Base-by-base conservation (phyloP, 2,329 filamentous ascomycete species). In the Sphaerulina populicola region DNA sequence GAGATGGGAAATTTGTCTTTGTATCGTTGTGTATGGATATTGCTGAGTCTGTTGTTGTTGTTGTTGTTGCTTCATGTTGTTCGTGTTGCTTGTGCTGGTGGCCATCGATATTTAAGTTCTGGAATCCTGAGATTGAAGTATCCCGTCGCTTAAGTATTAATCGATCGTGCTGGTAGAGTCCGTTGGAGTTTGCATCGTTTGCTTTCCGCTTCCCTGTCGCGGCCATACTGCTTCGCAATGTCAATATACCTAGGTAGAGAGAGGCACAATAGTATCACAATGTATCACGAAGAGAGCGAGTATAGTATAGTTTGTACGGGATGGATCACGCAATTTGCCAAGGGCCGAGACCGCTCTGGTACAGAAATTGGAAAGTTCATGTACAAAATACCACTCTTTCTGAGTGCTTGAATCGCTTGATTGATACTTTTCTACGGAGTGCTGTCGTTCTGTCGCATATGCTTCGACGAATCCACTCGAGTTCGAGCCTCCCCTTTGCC, bases 101-200 rank as follows among this genome's bases (percentile, higher is more conserved):
- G 37, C 29, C 23, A 35, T 42, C 8, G 23, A 30, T 37, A 23
- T 37, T 41, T 21, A 27, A 14, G 8, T 33, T 41, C 14, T 48
- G 36, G 27, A 40, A n/a, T 41, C 39, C 36, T 15, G 45, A 35
- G 6, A 37, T 37, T 14, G 45, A 33, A 8, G 45, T 48, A 2
- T 37, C 45, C 42, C 45, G 45, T 31, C 45, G 45, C 45, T 48
- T 48, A 10, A 48, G 39, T 8, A 37, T 48, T 37, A 37, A 37
- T 31, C 45, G 38, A 37, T 48, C 45, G 37, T 48, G n/a, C 36
- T 8, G 23, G 29, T 48, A 31, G 45, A 48, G 39, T 37, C 37
- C 45, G 35, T 48, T 41, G 45, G 23, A 27, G 29, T 14, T n/a
- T 30, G 33, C 29, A 30, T 48, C 45, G 38, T 41, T 38, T n/a